Base-by-base conservation (phyloP, 192 early-diverging fungal genomes). In the Entomortierella parvispora region DNA sequence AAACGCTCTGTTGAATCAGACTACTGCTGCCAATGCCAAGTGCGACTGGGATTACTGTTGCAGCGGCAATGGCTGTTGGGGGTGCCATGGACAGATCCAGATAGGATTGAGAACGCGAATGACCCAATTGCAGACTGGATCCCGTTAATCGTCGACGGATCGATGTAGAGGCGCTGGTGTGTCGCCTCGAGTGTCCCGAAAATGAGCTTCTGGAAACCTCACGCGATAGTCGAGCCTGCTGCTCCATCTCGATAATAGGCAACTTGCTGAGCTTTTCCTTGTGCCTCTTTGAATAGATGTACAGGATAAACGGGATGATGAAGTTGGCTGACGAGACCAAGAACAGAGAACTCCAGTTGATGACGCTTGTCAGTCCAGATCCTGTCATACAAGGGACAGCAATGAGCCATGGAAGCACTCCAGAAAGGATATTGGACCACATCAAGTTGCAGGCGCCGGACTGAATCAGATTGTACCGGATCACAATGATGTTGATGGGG, bases 331-430 rank as follows among this genome's bases (percentile, higher is more conserved):
- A 78, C 31, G 88, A 92, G 77, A 82, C 80, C 45, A 91, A 86
- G 47, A 90, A 84, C 29, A 92, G 58, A 57, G 84, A 88, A 20
- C 84, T 84, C 88, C 88, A 92, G 51, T 89, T 90, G n/a, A 85
- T 80, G 42, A 92, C 84, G 23, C 58, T 68, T 8, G 80, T 82
- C 44, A 92, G 56, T 58, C 79, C 85, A 25, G 71, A 63, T 33
- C 90, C 88, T 9, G 91, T 92, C 81, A 90, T 89, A 42, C 91
- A 85, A 6, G 90, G 90, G 20, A 92, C 77, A 14, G 82, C 87
- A 52, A 90, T 61, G 3, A 91, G 50, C 80, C 90, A 90, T 0
- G 91, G 91, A 10, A 89, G 54, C 11, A 78, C 69, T n/a, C 81
- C 83, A 15, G 90, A 82, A 58, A 81, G 85, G 20, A 90, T 59